Evolutionary conservation across 192 early-diverging fungal genomes (phyloP).

Genomic region (Coemansia sp.): DNA sequence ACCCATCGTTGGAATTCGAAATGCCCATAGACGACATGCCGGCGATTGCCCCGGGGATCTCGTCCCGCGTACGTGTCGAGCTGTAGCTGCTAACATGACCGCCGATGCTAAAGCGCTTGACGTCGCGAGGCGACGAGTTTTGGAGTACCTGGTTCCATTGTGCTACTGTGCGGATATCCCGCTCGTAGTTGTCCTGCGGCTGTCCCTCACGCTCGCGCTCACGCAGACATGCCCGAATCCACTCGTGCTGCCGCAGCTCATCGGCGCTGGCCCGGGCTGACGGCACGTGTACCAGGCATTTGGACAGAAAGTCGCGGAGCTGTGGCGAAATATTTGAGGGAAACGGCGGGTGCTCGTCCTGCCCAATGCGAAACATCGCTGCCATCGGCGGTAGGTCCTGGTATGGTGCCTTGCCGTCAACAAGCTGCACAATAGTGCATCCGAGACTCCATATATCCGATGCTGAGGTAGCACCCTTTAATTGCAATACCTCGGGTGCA

Average conservation of each 20-base stretch:
- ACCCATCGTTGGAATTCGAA: slow-evolving; percentile 42
- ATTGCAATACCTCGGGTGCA: slow-evolving; percentile 71
- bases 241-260: slow-evolving; percentile 62
- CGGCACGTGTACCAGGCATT: slow-evolving; percentile 79
- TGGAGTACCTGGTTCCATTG: slow-evolving; percentile 53
- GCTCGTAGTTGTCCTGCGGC: slow-evolving; percentile 40
- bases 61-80: slow-evolving; percentile 39
- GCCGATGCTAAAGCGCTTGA: slow-evolving; percentile 43
- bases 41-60: slow-evolving; percentile 42
- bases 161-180: slow-evolving; percentile 47
- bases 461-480: slow-evolving; percentile 65
- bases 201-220: slow-evolving; percentile 41
- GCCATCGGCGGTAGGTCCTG: slow-evolving; percentile 68
- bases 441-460: slow-evolving; percentile 75
- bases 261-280: slow-evolving; percentile 64
- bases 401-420: slow-evolving; percentile 71
- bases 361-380: slow-evolving; percentile 68
- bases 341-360: slow-evolving; percentile 74
- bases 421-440: slow-evolving; percentile 69
- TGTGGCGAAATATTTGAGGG: slow-evolving; percentile 57
- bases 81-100: slow-evolving; percentile 44
- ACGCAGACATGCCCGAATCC: slow-evolving; percentile 41
- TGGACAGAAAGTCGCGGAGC: slow-evolving; percentile 72
- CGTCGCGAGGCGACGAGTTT: slow-evolving; percentile 54
- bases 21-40: slow-evolving; percentile 54